Conservation (phyloP, 2,329 filamentous ascomycete species). For the Arthrobotrys musiformis region DNA sequence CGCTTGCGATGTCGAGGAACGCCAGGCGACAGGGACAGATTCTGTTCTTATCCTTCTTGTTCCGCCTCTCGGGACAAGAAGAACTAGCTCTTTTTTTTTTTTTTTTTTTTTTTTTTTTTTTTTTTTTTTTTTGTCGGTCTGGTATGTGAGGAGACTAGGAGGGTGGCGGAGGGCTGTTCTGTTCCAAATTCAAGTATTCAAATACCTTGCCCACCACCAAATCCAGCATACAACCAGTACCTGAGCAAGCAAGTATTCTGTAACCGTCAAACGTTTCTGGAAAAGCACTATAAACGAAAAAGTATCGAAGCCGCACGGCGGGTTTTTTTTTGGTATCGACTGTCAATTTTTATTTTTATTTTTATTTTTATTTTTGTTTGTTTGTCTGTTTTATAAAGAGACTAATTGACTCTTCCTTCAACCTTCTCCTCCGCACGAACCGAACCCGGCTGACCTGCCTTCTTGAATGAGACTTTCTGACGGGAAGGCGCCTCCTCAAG, state of each 20-base stretch:
- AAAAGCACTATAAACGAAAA: conserved; percentile 10
- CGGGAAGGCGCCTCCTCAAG: conserved; percentile 51
- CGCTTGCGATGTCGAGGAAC: conserved; percentile 30
- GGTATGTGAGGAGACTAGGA: conserved; percentile 26
- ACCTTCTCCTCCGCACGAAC: conserved; percentile 26
- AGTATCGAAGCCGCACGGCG: conserved; percentile 21
- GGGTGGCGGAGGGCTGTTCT: conserved; percentile 53
- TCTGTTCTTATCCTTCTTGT: conserved; percentile 22
- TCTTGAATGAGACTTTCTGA: conserved; percentile 44
- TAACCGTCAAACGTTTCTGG: conserved; percentile 40
- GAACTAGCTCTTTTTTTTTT: not conserved
- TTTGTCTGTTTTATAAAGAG: too few relatives aligned
- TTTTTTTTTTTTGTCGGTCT: not conserved
- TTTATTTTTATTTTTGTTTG: too few relatives aligned
- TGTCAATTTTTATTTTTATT: too few relatives aligned
- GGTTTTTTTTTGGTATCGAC: conserved; percentile 21
- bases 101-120: not conserved
- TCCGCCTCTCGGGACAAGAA: too few relatives aligned
- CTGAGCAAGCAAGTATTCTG: not conserved
- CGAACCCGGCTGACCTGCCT: conserved; percentile 39
- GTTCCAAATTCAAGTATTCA: conserved; percentile 27
- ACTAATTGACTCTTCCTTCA: too few relatives aligned
- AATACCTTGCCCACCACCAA: conserved; percentile 10
- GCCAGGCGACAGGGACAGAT: conserved; percentile 11
- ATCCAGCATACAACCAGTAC: conserved; percentile 9